Evolutionary conservation across 768 basidiomycete species (phyloP), one percentile per base, ranked within the genome.

Genomic region (Multifurca ochricompacta): DNA sequence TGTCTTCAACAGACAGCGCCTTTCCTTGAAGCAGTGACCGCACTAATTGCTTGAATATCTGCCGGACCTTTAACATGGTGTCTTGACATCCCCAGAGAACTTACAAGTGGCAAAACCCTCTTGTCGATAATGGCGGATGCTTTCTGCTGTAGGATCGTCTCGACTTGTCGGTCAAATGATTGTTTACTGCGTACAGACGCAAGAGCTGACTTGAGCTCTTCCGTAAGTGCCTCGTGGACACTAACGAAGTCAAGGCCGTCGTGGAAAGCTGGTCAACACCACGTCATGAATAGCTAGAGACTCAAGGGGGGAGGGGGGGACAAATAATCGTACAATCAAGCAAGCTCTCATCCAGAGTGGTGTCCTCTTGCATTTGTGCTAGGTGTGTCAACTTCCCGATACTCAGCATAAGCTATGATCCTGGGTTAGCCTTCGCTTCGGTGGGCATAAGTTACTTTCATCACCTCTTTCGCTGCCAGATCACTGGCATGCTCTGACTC

Each of bases 361-460:
- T 68, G 28, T 63, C 69, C 60, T 83, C 84, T 56, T 76, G 71
- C 58, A 75, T 62, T 48, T 77, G 71, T 6, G 87, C 87, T 13
- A 96, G 73, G 62, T 89, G 81, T 0, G 85, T 73, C 10, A 98
- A 77, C 68, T 97, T 97, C 19, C 90, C 90, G 25, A 97, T 80
- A 64, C 91, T 93, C 51, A 94, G 78, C 79, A 91, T 84, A 42
- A 97, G 73, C 94, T 98, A 63, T 46, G 32, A 43, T 40, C 41
- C 16, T 4, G 37, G 16, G 25, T 50, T 44, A 57, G 48, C 13
- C 18, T 44, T 49, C 36, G 36, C n/a, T 32, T 37, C 23, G 16
- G 40, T 11, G 14, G 39, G 34, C 18, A 21, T 16, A 11, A 18
- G 32, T 41, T 23, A 7, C 3, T 42, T n/a, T 14, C 7, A 66